Conservation (phyloP, 2,329 filamentous ascomycete species). For the Sordariomycetes sp. region DNA sequence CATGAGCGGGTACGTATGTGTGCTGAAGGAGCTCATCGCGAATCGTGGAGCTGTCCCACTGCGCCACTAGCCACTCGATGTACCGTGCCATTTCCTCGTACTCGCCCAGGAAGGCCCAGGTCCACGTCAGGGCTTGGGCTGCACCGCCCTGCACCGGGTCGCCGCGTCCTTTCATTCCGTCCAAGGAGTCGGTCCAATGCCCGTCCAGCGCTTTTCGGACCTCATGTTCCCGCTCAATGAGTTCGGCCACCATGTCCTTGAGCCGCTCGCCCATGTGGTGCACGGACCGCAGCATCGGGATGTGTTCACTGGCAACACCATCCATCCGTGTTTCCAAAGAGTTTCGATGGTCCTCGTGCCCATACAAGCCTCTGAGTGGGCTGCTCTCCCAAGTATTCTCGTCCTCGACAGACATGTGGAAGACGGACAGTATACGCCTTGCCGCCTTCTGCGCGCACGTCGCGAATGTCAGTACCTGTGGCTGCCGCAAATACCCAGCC, state of each 20-base stretch:
- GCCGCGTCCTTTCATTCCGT: constrained; percentile 19
- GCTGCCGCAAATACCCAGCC: too few species aligned
- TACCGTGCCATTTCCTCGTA: constrained; percentile 46
- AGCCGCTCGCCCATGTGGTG: constrained; percentile 12
- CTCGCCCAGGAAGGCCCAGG: constrained; percentile 53
- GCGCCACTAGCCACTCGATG: constrained; percentile 47
- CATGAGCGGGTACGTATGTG: constrained; percentile 17
- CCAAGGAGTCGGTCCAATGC: constrained; percentile 17
- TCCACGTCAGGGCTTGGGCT: constrained; percentile 51
- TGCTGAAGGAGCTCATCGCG: constrained; percentile 23
- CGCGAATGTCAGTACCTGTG: too few species aligned
- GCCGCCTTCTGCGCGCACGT: too few species aligned
- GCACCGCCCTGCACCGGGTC: constrained; percentile 26
- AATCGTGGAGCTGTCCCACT: constrained; percentile 27
- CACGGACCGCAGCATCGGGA: constrained; percentile 1
- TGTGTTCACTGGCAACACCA: too few species aligned
- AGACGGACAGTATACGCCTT: too few species aligned
- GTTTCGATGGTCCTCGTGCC: too few species aligned
- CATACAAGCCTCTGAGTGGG: too few species aligned
- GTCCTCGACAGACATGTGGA: too few species aligned
- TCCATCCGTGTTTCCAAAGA: too few species aligned
- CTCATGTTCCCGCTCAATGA: constrained; percentile 9
- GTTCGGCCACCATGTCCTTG: constrained; percentile 14
- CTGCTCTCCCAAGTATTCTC: too few species aligned
- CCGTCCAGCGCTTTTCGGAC: constrained; percentile 8